Base-by-base conservation (phyloP, 1,284 basidiomycete genomes). In the Porogramme epimiltina region DNA sequence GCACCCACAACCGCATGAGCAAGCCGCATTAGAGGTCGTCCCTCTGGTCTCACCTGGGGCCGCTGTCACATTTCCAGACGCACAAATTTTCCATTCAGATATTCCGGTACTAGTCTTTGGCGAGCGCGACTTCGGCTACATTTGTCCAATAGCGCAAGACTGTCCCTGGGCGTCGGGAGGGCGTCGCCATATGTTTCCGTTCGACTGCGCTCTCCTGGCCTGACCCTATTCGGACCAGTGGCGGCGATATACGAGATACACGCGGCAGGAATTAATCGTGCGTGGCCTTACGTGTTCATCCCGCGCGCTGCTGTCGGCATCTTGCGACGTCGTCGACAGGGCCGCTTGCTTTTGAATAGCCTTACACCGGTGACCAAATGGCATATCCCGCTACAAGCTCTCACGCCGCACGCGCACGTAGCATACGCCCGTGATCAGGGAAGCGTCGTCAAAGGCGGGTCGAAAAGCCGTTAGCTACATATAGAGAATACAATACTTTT, bases 401-500 rank as follows among this genome's bases (percentile, higher is more conserved):
- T 37, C 34, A 10, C 34, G 8, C n/a, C 34, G 34, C 34, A 6
- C 34, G n/a, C 9, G n/a, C 34, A n/a, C 34, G 13, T 5, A 6
- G 34, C 8, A 16, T 15, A 24, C 22, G 36, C 24, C 37, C 41
- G 42, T 15, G 26, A 34, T 25, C 42, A 55, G 46, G 51, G 54
- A 53, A 52, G 51, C n/a, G n/a, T 28, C 34, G 15, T 42, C 45
- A 23, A 45, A 38, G 38, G 26, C 47, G 37, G 20, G 20, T 23
- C 34, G 24, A n/a, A 40, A 31, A 33, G 28, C 41, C 33, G 48
- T 38, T 51, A 44, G 51, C 47, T 51, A 55, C 57, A 53, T 51
- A 50, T 53, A 44, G 52, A 49, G 33, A 36, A 46, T 59, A 59
- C 47, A 50, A 48, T 55, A 59, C 56, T 59, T 55, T 59, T 55